phyloP scores from a whole-genome alignment of 106 monocot genomes.

The Phalaenopsis equestris region DNA sequence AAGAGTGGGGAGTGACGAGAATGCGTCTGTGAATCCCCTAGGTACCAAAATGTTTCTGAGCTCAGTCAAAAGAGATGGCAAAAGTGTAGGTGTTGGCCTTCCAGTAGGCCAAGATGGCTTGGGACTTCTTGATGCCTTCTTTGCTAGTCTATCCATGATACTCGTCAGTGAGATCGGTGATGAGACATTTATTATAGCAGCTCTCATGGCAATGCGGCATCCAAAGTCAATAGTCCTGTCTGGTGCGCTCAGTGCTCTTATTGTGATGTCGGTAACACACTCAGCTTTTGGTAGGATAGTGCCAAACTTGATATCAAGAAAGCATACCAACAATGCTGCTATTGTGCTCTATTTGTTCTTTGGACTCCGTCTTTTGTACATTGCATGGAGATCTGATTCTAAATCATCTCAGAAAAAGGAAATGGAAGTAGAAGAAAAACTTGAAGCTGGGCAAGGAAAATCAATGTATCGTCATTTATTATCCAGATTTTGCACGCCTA shows the following conservation, averaged over 20 bases:
- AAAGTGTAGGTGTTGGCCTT: conserved; percentile 12
- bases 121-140: conserved; percentile 65
- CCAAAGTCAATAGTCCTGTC: conserved; percentile 95
- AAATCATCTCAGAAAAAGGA: conserved; percentile 94
- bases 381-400: conserved; percentile 90
- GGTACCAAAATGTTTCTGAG: conserved; percentile 42
- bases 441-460: conserved; percentile 84
- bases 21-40: conserved; percentile 12
- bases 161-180: conserved; percentile 95
- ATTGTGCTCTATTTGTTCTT: conserved; percentile 88
- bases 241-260: conserved; percentile 80
- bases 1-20: conserved; percentile 6
- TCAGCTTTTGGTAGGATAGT: conserved; percentile 92
- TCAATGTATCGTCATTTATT: conserved; percentile 60
- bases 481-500: conserved; percentile 92
- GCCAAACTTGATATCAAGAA: conserved; percentile 94
- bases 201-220: conserved; percentile 97
- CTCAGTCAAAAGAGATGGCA: conserved; percentile 24
- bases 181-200: conserved; percentile 97
- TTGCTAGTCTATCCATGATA: conserved; percentile 77
- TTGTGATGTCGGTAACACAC: too few species aligned
- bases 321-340: conserved; percentile 92
- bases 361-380: conserved; percentile 87
- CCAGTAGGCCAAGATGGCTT: conserved; percentile 26
- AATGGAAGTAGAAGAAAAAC: conserved; percentile 99